Percentiles rank a stretch among this genome's conserved stretches.
phyloP scores from a whole-genome alignment of 2,329 filamentous ascomycete species.

The Fusarium sp. region DNA sequence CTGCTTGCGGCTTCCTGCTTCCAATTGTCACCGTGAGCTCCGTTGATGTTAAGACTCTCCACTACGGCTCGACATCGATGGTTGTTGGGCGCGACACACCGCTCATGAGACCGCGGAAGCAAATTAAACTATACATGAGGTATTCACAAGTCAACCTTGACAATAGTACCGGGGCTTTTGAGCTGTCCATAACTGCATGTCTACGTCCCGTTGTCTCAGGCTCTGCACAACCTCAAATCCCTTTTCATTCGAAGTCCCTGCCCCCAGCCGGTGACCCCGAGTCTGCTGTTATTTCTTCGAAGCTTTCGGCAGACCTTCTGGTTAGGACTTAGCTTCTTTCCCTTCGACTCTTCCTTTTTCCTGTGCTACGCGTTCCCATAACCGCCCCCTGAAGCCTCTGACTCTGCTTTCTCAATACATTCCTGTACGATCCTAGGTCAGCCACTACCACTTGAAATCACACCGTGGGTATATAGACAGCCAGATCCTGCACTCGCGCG shows the following conservation, averaged over 20 bases:
- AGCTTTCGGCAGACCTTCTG: slow-evolving; percentile 40
- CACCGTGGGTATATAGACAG: slow-evolving; percentile 54
- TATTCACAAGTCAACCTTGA: slow-evolving; percentile 28
- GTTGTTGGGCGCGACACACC: slow-evolving; percentile 25
- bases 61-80: slow-evolving; percentile 22
- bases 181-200: slow-evolving; percentile 52
- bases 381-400: slow-evolving; percentile 40
- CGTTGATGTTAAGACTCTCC: slow-evolving; percentile 27
- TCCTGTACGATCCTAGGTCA: slow-evolving; percentile 46
- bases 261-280: slow-evolving; percentile 45
- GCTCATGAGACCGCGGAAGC: slow-evolving; percentile 27
- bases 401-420: slow-evolving; percentile 36
- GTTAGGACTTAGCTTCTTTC: slow-evolving; percentile 34
- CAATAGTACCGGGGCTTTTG: slow-evolving; percentile 46
- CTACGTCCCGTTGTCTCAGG: slow-evolving; percentile 57
- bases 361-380: slow-evolving; percentile 43
- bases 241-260: slow-evolving; percentile 45
- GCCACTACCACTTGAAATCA: slow-evolving; percentile 44
- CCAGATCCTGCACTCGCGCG: slow-evolving; percentile 49
- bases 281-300: slow-evolving; percentile 43
- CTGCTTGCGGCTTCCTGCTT: slow-evolving; percentile 48
- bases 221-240: slow-evolving; percentile 53
- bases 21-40: slow-evolving; percentile 38
- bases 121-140: slow-evolving; percentile 23
- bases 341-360: slow-evolving; percentile 29